phyloP scores from a whole-genome alignment of 2,329 filamentous ascomycete species.

The Cladosporium sp. region DNA sequence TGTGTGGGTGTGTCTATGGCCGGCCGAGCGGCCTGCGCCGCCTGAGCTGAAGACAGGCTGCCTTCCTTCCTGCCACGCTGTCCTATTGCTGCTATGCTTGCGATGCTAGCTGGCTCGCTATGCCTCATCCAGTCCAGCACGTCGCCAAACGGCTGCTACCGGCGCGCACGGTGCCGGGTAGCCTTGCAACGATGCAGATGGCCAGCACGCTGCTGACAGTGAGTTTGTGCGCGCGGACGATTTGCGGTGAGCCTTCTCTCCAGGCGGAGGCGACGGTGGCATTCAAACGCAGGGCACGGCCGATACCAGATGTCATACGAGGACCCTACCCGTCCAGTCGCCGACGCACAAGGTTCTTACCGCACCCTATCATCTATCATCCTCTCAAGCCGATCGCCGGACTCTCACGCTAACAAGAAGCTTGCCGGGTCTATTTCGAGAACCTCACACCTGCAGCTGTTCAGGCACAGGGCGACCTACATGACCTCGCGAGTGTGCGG shows the following conservation, averaged over 20 bases:
- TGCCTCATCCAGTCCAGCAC: background rate
- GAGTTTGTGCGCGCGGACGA: constrained; percentile 3
- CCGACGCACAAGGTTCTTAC: constrained; percentile 16
- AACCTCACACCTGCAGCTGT: constrained; percentile 19
- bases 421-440: constrained; percentile 20
- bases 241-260: constrained; percentile 14
- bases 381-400: constrained; percentile 16
- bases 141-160: background rate
- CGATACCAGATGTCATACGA: constrained; percentile 18
- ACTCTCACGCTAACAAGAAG: constrained; percentile 17
- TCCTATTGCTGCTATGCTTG: background rate
- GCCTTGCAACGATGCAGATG: background rate
- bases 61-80: background rate
- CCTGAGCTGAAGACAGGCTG: constrained; percentile 10
- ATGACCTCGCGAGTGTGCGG: constrained; percentile 16
- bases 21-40: background rate
- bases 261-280: constrained; percentile 14
- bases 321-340: constrained; percentile 18
- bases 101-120: background rate
- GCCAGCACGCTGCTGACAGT: constrained; percentile 13
- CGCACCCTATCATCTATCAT: constrained; percentile 20
- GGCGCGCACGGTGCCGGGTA: constrained; percentile 7
- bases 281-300: constrained; percentile 18
- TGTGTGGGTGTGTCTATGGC: background rate
- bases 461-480: constrained; percentile 18